Base-by-base conservation (phyloP, 2,329 filamentous ascomycete genomes). In the Colletotrichum filicis region DNA sequence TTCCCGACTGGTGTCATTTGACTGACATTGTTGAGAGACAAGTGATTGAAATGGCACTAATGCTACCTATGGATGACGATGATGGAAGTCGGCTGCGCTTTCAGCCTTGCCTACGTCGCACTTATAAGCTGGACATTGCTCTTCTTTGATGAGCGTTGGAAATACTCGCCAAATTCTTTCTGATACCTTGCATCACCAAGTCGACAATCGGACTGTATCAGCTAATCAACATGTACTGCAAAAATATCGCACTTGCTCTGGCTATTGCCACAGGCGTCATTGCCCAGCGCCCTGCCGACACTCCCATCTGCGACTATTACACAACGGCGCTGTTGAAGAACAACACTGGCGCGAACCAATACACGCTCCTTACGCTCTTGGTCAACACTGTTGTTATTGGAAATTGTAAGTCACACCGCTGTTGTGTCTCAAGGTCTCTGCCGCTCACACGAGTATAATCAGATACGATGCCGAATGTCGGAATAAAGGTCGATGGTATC, bases 341-440 rank as follows among this genome's bases (percentile, higher is more conserved):
- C 52, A 92, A 91, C 82, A 91, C 87, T 49, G 87, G 88, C 22
- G 85, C 83, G 35, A 91, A 90, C 79, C 90, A 92, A 79, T 81
- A 84, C 66, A 87, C 84, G 1, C 82, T 92, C 2, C 76, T 92
- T 76, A 89, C 86, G 2, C 81, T 89, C 1, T 79, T 92, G 4
- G 89, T 92, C 76, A 92, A 92, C 80, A 91, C 89, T 7, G 90
- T 87, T 24, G 88, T 92, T 74, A 90, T 91, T 75, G 90, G 90
- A n/a, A 91, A 90, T 80, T 90, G 86, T 87, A 78, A 75, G 83
- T 73, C 8, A 49, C 42, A 16, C 5, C 2, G 1, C 14, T 4
- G 9, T 1, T 4, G 9, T 16, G 2, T n/a, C n/a, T 4, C 26
- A 22, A 60, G 32, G 7, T 4, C 1, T 3, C 8, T 8, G 24